These are phyloP conservation scores for Codiaeum variegatum DNA, from an alignment of 441 rosid genomes.

Conservation along the genomic window DNA sequence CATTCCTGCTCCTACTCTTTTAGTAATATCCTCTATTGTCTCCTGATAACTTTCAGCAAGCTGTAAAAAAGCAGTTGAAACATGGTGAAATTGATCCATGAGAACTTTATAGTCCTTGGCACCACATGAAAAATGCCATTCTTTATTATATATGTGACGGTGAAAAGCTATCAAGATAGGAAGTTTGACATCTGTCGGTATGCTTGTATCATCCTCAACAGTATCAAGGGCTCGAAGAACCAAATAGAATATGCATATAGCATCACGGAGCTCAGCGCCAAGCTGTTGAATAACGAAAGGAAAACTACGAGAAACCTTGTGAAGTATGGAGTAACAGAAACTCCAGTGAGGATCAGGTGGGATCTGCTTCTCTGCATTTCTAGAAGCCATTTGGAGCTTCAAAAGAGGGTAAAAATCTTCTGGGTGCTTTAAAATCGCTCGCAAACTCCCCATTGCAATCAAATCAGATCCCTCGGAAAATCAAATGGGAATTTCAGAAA, in stretches of 20 bases:
- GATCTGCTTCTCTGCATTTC: constrained; percentile 86
- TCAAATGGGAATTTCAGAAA: neutral
- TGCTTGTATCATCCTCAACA: constrained; percentile 98
- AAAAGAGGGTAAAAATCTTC: constrained; percentile 76
- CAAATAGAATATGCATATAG: constrained; percentile 88
- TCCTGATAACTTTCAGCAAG: constrained; percentile 58
- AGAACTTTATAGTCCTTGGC: constrained; percentile 83
- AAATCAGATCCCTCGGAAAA: neutral
- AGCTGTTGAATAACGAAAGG: constrained; percentile 88
- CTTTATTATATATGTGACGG: constrained; percentile 62
- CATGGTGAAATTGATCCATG: constrained; percentile 90
- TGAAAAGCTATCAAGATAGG: constrained; percentile 80
- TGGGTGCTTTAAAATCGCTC: constrained; percentile 65
- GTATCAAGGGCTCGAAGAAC: constrained; percentile 98
- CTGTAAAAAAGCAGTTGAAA: constrained; percentile 81
- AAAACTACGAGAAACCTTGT: constrained; percentile 87
- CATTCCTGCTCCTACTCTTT: constrained; percentile 97
- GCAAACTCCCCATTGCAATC: constrained; percentile 61
- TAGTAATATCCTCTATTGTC: constrained; percentile 78
- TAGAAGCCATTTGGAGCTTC: constrained; percentile 75
- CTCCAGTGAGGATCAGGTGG: constrained; percentile 88
- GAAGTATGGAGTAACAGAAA: constrained; percentile 84
- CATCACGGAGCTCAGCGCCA: constrained; percentile 69
- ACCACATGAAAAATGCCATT: constrained; percentile 96
- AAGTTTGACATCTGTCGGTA: constrained; percentile 74